phyloP scores from a whole-genome alignment of 2,329 filamentous ascomycete genomes.

The Fusarium sp. region DNA sequence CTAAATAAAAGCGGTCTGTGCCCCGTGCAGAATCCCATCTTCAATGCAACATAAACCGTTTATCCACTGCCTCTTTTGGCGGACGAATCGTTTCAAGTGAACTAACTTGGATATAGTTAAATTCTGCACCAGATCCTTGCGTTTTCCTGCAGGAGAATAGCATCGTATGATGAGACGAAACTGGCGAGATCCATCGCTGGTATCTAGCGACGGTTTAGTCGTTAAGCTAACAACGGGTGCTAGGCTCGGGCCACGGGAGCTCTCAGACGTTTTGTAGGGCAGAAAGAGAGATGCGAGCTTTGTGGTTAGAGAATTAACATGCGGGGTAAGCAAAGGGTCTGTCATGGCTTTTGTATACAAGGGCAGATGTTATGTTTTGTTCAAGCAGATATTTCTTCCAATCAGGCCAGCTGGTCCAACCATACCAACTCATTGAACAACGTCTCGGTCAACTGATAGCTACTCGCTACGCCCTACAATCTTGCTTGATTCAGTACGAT shows the following conservation, averaged over 20 bases:
- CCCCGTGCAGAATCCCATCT: not conserved
- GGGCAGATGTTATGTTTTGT: not conserved
- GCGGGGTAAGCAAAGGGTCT: too few species aligned
- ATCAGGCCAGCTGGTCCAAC: not conserved
- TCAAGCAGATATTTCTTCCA: not conserved
- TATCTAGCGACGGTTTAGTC: not conserved
- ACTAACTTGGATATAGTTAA: too few species aligned
- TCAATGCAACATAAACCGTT: too few species aligned
- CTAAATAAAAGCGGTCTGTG: not conserved
- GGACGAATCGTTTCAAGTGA: not conserved
- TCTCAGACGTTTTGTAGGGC: too few species aligned
- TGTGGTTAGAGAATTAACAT: too few species aligned
- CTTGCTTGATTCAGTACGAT: not conserved
- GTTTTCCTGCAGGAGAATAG: not conserved
- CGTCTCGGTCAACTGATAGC: not conserved
- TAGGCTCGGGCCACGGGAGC: not conserved
- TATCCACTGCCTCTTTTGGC: not conserved
- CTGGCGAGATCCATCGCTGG: not conserved
- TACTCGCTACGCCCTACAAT: too few species aligned
- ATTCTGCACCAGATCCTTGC: too few species aligned
- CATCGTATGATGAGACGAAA: not conserved
- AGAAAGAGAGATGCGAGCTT: too few species aligned
- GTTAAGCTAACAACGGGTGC: not conserved
- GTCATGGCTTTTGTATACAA: not conserved
- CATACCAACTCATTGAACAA: not conserved